These are phyloP conservation scores for Guadua angustifolia DNA, from an alignment of 176 grass and related monocot genomes.

Conservation along the genomic window DNA sequence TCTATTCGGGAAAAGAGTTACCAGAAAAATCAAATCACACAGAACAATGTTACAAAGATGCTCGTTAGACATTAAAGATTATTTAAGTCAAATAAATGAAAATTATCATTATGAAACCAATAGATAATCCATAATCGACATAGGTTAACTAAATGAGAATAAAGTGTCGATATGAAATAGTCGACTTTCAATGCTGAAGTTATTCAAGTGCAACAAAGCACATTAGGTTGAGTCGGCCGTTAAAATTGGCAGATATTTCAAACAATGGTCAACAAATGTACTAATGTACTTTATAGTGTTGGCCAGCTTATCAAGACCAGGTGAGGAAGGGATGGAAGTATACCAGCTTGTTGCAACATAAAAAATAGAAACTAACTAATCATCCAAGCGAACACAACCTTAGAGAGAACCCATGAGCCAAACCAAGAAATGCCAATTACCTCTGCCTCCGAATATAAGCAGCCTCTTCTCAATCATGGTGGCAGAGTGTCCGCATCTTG, in stretches of 20 bases:
- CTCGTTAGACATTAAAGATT: background rate
- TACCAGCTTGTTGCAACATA: background rate
- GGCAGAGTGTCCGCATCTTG: slow-evolving; percentile 91
- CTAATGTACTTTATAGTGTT: background rate
- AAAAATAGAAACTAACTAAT: background rate
- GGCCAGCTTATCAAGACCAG: background rate
- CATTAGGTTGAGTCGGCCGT: background rate
- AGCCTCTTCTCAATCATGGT: slow-evolving; percentile 98
- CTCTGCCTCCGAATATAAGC: slow-evolving; percentile 93
- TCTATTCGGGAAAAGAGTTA: slow-evolving; percentile 11
- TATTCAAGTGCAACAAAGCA: slow-evolving; percentile 22
- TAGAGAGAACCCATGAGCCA: background rate
- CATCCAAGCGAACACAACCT: background rate
- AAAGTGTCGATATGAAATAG: background rate
- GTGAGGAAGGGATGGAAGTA: background rate
- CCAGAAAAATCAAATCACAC: background rate
- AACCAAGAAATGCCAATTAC: slow-evolving; percentile 49
- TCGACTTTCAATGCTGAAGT: background rate
- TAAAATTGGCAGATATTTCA: background rate
- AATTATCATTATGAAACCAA: slow-evolving; percentile 6
- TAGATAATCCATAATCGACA: background rate
- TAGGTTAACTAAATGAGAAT: background rate
- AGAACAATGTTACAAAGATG: background rate
- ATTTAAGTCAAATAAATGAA: background rate
- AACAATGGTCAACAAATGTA: slow-evolving; percentile 1